Base-by-base conservation (phyloP, 1,284 basidiomycete genomes). In the Tilletia caries region DNA sequence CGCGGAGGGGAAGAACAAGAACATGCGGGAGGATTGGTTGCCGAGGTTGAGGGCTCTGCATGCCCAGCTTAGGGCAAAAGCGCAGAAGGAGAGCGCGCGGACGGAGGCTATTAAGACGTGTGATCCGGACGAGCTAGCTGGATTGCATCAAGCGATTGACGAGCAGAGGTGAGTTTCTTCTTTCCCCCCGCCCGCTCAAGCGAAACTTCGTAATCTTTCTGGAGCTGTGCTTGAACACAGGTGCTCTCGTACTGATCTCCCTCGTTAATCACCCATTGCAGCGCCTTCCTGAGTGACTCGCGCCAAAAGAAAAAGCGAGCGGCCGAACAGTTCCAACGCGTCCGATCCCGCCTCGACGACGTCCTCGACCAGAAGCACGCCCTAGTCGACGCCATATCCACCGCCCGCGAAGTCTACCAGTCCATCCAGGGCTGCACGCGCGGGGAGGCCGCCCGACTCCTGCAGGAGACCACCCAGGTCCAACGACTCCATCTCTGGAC, bases 391-490 rank as follows among this genome's bases (percentile, higher is more conserved):
- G 74, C 71, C 67, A 78, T 79, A 20, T 70, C 73, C 41, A 72
- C 73, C 48, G 78, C 79, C 44, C 77, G 76, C 37, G 75, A 77
- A 12, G 75, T 76, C n/a, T 77, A 73, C 67, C 77, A 80, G 37
- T 77, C 79, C 72, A 81, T 81, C 58, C 76, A 77, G 23, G 80
- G 78, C 54, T 82, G 77, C 68, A 79, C 80, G 29, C 71, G 76
- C 23, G 76, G 76, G 44, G 79, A 82, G 66, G 79, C 77, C 1
- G 74, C 71, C 27, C 70, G 80, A 12, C 72, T 81, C 27, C 65
- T 75, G 58, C 72, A 75, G 23, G 76, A 76, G 48, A 72, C 81
- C 13, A 69, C 70, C 54, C 75, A 79, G 33, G 66, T 81, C 4
- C 78, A 80, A 68, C 74, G 71, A 58, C 73, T 82, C 32, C 71